phyloP scores from a whole-genome alignment of 345 rosid species.

The Mercurialis annua region DNA sequence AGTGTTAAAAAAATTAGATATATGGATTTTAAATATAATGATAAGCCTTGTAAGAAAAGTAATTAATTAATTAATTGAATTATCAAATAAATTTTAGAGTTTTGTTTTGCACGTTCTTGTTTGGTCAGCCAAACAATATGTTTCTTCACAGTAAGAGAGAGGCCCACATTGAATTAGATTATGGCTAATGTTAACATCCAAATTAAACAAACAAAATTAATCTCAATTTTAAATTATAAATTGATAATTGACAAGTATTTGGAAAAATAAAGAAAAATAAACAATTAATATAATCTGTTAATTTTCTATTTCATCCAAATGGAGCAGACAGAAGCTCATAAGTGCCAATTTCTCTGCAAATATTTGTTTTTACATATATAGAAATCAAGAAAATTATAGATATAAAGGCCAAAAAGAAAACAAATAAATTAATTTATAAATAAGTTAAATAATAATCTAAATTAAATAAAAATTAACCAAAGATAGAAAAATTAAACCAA shows the following conservation, averaged over 20 bases:
- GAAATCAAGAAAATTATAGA: neutral
- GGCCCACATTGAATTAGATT: slow-evolving; percentile 1
- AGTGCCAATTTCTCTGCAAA: neutral
- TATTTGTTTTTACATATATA: slow-evolving; percentile 16
- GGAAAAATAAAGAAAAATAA: neutral
- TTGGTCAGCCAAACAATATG: slow-evolving; percentile 28
- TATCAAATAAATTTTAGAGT: neutral
- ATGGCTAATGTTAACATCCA: slow-evolving; percentile 2
- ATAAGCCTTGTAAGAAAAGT: slow-evolving; percentile 41
- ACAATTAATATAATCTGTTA: no score
- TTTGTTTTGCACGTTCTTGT: slow-evolving; percentile 24
- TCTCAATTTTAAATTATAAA: neutral
- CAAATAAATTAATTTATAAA: neutral
- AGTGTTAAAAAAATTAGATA: neutral
- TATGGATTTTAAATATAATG: slow-evolving; percentile 2
- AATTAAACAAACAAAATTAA: slow-evolving; percentile 2
- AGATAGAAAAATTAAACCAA: neutral
- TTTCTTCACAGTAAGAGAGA: slow-evolving; percentile 3
- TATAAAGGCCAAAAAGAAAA: slow-evolving; percentile 4
- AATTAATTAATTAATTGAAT: slow-evolving; percentile 24
- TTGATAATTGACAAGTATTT: no score
- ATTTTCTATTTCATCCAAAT: neutral
- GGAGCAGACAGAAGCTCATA: neutral
- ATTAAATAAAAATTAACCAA: neutral
- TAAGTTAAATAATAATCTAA: slow-evolving; percentile 9